Conservation (phyloP, 768 basidiomycete species). For the Panus rudis region DNA sequence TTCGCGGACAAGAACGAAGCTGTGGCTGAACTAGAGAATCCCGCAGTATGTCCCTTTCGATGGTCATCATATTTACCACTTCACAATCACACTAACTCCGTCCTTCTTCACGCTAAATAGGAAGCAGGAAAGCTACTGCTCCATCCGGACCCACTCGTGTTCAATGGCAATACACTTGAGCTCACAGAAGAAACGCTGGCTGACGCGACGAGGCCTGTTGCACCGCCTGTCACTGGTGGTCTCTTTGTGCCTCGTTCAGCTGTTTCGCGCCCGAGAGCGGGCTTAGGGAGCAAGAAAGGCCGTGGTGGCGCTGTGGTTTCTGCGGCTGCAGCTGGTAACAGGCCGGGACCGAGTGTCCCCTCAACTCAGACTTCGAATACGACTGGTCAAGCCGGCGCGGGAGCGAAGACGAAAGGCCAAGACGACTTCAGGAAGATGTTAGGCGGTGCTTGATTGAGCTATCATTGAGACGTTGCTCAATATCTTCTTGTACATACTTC, state of each 20-base stretch:
- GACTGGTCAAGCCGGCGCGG: slow-evolving; percentile 13
- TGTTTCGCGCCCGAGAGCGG: slow-evolving; percentile 61
- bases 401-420: slow-evolving; percentile 54
- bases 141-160: slow-evolving; percentile 61
- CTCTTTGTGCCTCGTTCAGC: slow-evolving; percentile 66
- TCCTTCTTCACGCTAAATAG: slow-evolving; percentile 39
- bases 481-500: no score
- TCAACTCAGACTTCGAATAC: slow-evolving; percentile 10
- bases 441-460: no score
- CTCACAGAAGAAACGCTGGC: slow-evolving; percentile 44
- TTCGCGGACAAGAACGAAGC: slow-evolving; percentile 56
- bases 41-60: slow-evolving; percentile 42
- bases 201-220: slow-evolving; percentile 9
- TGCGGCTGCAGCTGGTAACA: slow-evolving; percentile 15
- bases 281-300: slow-evolving; percentile 51
- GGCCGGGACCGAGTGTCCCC: no score
- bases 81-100: neutral
- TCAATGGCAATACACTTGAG: slow-evolving; percentile 53
- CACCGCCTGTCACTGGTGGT: slow-evolving; percentile 34
- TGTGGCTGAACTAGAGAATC: slow-evolving; percentile 56
- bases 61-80: neutral
- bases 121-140: slow-evolving; percentile 80
- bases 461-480: no score
- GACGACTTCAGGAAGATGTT: slow-evolving; percentile 87
- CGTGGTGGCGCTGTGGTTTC: slow-evolving; percentile 11